Conservation (phyloP, 202 grass and related monocot species). For the Panicum hallii region DNA sequence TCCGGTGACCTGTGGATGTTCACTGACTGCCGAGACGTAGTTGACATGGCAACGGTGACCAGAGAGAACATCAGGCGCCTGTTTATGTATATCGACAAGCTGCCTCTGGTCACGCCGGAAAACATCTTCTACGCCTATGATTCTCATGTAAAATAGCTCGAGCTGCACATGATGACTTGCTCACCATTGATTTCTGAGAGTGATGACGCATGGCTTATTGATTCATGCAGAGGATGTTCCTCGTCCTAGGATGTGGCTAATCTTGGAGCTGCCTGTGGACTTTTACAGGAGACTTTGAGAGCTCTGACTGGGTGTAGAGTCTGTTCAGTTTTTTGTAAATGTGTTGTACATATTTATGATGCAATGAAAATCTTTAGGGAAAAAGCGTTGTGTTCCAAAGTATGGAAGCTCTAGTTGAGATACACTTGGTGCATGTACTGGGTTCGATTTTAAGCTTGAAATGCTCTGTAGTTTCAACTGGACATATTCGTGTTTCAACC, state of each 20-base stretch:
- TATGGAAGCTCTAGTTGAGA: not conserved
- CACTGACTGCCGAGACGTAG: slow-evolving; percentile 58
- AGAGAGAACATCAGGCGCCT: slow-evolving; percentile 74
- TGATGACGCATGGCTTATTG: slow-evolving; percentile 59
- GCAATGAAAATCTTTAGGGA: slow-evolving; percentile 8
- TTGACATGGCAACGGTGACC: slow-evolving; percentile 73
- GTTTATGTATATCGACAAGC: slow-evolving; percentile 78
- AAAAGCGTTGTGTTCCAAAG: slow-evolving; percentile 1
- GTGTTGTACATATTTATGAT: slow-evolving; percentile 48
- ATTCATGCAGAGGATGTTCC: slow-evolving; percentile 68
- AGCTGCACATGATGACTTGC: slow-evolving; percentile 46
- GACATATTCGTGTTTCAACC: not conserved
- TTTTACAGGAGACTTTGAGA: slow-evolving; percentile 23
- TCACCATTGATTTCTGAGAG: slow-evolving; percentile 42
- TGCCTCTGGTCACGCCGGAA: slow-evolving; percentile 73
- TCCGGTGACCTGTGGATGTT: slow-evolving; percentile 82
- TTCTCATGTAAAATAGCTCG: slow-evolving; percentile 86
- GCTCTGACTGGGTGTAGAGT: slow-evolving; percentile 26
- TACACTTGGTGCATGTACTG: not conserved
- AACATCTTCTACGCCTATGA: slow-evolving; percentile 81
- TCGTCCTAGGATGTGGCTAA: slow-evolving; percentile 59
- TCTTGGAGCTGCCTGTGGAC: slow-evolving; percentile 40
- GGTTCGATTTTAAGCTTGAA: slow-evolving; percentile 5
- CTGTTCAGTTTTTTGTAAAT: slow-evolving; percentile 54
- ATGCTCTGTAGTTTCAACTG: not conserved